Conservation (phyloP, 2,329 filamentous ascomycete genomes). For the Aspergillus sp. region DNA sequence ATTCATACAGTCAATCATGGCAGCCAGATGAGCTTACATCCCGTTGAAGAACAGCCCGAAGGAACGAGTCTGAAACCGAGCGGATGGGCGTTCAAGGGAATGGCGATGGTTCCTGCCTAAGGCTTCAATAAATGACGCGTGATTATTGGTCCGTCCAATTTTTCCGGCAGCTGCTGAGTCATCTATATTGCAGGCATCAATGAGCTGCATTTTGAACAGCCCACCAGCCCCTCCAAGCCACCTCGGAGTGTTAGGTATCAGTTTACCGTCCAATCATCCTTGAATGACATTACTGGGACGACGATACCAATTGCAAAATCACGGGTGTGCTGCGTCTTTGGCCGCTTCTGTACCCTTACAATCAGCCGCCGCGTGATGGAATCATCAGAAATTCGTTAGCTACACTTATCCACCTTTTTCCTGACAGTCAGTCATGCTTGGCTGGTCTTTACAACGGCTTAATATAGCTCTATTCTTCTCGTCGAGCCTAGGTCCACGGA, state of each 20-base stretch:
- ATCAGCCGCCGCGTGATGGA: not conserved
- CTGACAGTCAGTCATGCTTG: conserved; percentile 7
- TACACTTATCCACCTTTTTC: not conserved
- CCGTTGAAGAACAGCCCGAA: not conserved
- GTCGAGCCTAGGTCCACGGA: not conserved
- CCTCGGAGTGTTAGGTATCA: not conserved
- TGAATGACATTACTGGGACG: not conserved
- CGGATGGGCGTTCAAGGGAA: not conserved
- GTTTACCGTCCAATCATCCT: not conserved
- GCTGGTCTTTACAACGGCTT: conserved; percentile 1
- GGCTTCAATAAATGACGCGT: not conserved
- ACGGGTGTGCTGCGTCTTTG: not conserved
- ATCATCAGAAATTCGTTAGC: conserved; percentile 3
- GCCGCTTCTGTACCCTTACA: not conserved
- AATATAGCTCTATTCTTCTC: not conserved
- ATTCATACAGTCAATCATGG: not conserved
- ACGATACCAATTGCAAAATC: not conserved
- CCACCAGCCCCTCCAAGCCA: conserved; percentile 13
- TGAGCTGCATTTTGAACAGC: conserved; percentile 3
- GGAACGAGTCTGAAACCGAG: not conserved
- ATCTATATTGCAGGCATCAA: conserved; percentile 3
- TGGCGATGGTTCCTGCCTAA: not conserved
- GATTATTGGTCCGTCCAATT: not conserved
- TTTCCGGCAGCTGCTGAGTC: not conserved
- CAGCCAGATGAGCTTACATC: not conserved